Conservation (phyloP, 305 asterid genomes). For the Euphrasia arctica region DNA sequence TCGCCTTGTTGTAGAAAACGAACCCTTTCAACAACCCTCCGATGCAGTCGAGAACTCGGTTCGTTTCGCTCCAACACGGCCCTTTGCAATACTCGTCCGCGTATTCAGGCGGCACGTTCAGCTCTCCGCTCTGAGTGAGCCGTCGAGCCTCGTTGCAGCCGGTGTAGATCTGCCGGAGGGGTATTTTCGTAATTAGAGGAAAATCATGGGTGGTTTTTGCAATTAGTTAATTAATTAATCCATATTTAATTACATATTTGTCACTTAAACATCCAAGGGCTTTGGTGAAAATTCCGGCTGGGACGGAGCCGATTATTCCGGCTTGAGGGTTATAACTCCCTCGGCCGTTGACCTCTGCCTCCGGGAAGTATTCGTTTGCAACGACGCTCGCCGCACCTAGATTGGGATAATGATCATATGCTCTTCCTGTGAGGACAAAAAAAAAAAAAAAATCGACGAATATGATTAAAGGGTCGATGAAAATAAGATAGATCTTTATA, state of each 20-base stretch:
- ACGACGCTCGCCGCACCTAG: constrained; percentile 67
- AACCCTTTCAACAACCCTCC: constrained; percentile 39
- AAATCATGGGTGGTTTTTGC: neutral
- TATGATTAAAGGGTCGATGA: neutral
- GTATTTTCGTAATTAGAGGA: neutral
- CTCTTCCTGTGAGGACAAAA: constrained; percentile 44
- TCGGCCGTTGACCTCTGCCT: constrained; percentile 44
- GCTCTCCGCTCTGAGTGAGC: constrained; percentile 58
- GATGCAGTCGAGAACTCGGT: constrained; percentile 58
- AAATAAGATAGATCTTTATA: neutral
- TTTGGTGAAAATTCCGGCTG: constrained; percentile 42
- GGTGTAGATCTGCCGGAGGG: constrained; percentile 47
- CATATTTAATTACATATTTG: constrained; percentile 43
- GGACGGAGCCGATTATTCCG: constrained; percentile 36
- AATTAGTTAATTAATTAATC: neutral
- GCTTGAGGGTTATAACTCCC: constrained; percentile 33
- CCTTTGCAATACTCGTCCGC: constrained; percentile 65
- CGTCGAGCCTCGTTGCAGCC: constrained; percentile 61
- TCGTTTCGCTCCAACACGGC: constrained; percentile 69
- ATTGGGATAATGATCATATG: constrained; percentile 40
- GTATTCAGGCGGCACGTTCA: constrained; percentile 56
- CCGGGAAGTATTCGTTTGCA: constrained; percentile 53
- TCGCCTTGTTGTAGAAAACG: constrained; percentile 58
- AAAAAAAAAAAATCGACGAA: neutral
- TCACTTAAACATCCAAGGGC: constrained; percentile 66